Evolutionary conservation across 2,329 filamentous ascomycete genomes (phyloP), one percentile per base, ranked within the genome.

Genomic region (Penicillium sp.): DNA sequence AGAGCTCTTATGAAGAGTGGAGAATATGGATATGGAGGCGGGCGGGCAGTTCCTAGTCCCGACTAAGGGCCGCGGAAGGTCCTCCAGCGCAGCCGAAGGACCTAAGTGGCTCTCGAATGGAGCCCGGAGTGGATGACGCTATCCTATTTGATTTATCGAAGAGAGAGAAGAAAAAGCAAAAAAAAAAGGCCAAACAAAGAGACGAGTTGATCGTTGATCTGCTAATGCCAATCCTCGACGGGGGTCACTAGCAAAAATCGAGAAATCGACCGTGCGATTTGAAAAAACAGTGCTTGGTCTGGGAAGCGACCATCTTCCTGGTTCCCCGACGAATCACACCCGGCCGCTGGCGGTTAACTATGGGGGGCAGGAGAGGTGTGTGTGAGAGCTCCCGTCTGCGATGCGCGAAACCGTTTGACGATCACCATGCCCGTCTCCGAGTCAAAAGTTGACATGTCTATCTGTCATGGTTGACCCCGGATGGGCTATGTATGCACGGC

Each of bases 11-110:
- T 53, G 10, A 51, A 23, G 36, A 45, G 51, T 59, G 55, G 55
- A 56, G 56, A 45, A 48, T 14, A 48, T 58, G 61, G 61, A 61
- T 55, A 65, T 68, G 61, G 61, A 60, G 56, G 53, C 62, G 58
- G 64, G 59, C 61, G 61, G 66, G 62, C 61, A 61, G 61, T 58
- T 65, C 44, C 62, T 63, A 60, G 60, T 56, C 53, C 46, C 39
- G 47, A 51, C 51, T 48, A 42, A 58, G 48, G 44, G 51, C 51
- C 62, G 61, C 59, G 60, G 61, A 66, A 64, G 53, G 52, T 55
- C 60, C 51, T 53, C 59, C 38, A 53, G 30, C 16, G 51, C 51
- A 57, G 54, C 61, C 55, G 58, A 58, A 39, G 26, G 43, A 39
- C 40, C 53, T 29, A 42, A 43, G 27, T 56, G 53, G 49, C 23